Base-by-base conservation (phyloP, 2,329 filamentous ascomycete genomes). In the Fusarium sp. region DNA sequence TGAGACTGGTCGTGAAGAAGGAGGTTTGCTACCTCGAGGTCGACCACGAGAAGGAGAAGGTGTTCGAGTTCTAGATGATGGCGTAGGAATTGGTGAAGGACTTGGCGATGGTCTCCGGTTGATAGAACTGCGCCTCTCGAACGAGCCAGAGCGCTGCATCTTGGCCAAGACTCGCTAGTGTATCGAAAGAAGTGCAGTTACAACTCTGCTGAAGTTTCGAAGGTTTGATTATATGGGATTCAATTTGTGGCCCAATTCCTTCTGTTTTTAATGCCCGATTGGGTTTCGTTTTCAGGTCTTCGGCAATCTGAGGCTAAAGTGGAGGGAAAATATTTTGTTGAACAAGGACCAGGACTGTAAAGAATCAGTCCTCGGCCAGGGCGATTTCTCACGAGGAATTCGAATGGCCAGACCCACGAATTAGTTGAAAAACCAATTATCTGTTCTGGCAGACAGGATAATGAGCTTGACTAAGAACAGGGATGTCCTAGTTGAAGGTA, bases 111-210 rank as follows among this genome's bases (percentile, higher is more conserved):
- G 51, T 42, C 63, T 56, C 51, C 55, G 54, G 42, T 50, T 42
- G 58, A 54, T 47, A 34, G 73, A 71, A 15, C 73, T 71, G 50
- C 69, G 71, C 34, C 73, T 59, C 50, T 66, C 63, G 14, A 66
- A 66, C 40, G 73, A 75, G 45, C 58, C 72, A 25, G 71, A 71
- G 20, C 66, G 71, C 30, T 72, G 44, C 68, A 71, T 71, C 44
- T 42, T 62, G 49, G 56, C 56, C 63, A 62, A 67, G 63, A 67
- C 63, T 66, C 44, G 57, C 63, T 53, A 50, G 42, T 30, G 22
- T 42, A 20, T n/a, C 40, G 40, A 30, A 25, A 32, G n/a, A 55
- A 55, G 30, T 49, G 24, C 14, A 43, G 8, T 25, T 42, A 22
- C 16, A 38, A 53, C 50, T 43, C 20, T 34, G 22, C 27, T 61